Percentiles rank a stretch among this genome's conserved stretches.
Evolutionary conservation across 305 asterid species (phyloP).

Genomic region (Plantago coronopus): DNA sequence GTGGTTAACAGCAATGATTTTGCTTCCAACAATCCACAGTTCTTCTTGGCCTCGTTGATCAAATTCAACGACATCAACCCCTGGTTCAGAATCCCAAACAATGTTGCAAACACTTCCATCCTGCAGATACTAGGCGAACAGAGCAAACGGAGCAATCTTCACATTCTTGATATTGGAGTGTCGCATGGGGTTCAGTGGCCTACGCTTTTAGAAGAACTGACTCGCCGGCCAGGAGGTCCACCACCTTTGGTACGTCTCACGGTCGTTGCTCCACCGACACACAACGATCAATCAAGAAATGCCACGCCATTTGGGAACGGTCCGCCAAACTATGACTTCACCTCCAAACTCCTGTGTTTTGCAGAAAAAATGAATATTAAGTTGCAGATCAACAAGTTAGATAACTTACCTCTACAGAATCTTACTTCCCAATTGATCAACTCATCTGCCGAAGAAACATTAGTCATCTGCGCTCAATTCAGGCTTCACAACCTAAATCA

Average conservation of each 20-base stretch:
- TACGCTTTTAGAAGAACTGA: constrained; percentile 66
- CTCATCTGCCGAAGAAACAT: constrained; percentile 50
- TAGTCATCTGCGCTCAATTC: constrained; percentile 69
- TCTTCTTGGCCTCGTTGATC: constrained; percentile 59
- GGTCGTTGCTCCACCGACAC: constrained; percentile 40
- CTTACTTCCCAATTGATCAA: constrained; percentile 49
- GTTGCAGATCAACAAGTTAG: constrained; percentile 63
- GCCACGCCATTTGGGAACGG: constrained; percentile 45
- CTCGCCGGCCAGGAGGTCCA: constrained; percentile 65
- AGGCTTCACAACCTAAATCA: constrained; percentile 66
- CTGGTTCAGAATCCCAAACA: constrained; percentile 81
- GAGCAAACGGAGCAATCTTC: constrained; percentile 46
- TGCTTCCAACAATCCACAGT: constrained; percentile 48
- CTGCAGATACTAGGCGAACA: constrained; percentile 60
- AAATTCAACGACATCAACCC: constrained; percentile 78
- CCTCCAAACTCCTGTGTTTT: constrained; percentile 53
- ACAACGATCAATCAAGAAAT: constrained; percentile 32
- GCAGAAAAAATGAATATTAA: constrained; percentile 68
- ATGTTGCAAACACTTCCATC: constrained; percentile 66
- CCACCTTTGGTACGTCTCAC: constrained; percentile 78
- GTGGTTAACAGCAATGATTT: constrained; percentile 31
- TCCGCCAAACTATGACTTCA: constrained; percentile 53
- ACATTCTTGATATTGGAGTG: constrained; percentile 83
- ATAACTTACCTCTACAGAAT: constrained; percentile 47
- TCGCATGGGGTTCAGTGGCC: constrained; percentile 95